Percentiles rank a stretch among this genome's conserved stretches.
These are phyloP conservation scores for Hippophae gyantsensis DNA, from an alignment of 306 rosid genomes.

Conservation along the genomic window DNA sequence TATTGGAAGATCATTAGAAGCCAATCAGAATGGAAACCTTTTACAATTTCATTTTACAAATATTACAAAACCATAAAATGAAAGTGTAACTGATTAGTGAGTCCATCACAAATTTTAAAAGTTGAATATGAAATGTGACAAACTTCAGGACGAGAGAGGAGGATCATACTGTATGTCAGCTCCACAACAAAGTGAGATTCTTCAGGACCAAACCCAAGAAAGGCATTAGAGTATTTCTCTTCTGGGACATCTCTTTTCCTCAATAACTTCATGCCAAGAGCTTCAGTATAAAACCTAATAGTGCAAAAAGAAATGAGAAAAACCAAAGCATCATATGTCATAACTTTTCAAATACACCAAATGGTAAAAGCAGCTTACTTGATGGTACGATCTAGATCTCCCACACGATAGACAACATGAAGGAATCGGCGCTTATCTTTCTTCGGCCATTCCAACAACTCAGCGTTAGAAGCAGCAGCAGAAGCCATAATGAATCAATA, in stretches of 20 bases:
- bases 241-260: slow-evolving; percentile 46
- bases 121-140: too few relatives aligned
- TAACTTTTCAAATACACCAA: background rate
- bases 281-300: slow-evolving; percentile 47
- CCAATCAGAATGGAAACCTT: too few relatives aligned
- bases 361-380: slow-evolving; percentile 24
- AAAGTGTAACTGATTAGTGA: too few relatives aligned
- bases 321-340: background rate
- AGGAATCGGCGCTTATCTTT: slow-evolving; percentile 49
- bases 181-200: slow-evolving; percentile 52
- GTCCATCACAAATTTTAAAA: too few relatives aligned
- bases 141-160: too few relatives aligned
- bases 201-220: slow-evolving; percentile 57
- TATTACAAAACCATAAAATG: too few relatives aligned
- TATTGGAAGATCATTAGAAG: too few relatives aligned
- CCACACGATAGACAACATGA: slow-evolving; percentile 58
- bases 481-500: background rate
- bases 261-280: slow-evolving; percentile 51
- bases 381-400: slow-evolving; percentile 62
- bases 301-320: background rate
- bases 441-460: slow-evolving; percentile 47
- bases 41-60: too few relatives aligned
- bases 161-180: slow-evolving; percentile 39
- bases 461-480: background rate
- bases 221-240: slow-evolving; percentile 50